A percentile compares a stretch with the other conserved stretches of the same genome.
These are phyloP conservation scores for Myriosclerotinia curreyana DNA, from an alignment of 2,329 filamentous ascomycete species.

Conservation along the genomic window DNA sequence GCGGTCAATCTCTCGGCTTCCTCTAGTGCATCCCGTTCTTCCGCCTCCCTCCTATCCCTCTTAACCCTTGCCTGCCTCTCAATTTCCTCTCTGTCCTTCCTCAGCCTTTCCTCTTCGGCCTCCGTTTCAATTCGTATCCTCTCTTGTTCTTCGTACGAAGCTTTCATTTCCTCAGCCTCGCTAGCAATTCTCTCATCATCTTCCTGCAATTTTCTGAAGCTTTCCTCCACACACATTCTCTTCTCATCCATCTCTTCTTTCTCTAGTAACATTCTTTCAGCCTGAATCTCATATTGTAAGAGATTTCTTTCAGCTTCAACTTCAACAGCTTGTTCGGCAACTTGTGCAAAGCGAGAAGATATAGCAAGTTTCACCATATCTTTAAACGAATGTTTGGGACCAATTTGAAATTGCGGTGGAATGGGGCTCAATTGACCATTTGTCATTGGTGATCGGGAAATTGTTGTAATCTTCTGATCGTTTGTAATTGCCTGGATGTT, in stretches of 20 bases:
- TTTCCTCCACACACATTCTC: slow-evolving; percentile 25
- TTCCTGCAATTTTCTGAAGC: slow-evolving; percentile 21
- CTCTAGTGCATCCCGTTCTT: slow-evolving; percentile 20
- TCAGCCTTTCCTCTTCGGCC: slow-evolving; percentile 15
- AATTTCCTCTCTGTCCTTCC: slow-evolving; percentile 18
- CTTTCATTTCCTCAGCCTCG: slow-evolving; percentile 26
- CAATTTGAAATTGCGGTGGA: slow-evolving; percentile 8
- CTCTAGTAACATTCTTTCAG: slow-evolving; percentile 23
- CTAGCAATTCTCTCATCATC: slow-evolving; percentile 24
- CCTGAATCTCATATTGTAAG: slow-evolving; percentile 24
- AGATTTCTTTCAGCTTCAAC: slow-evolving; percentile 21
- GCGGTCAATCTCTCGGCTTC: slow-evolving; percentile 24
- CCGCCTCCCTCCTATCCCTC: slow-evolving; percentile 15
- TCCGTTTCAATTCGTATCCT: slow-evolving; percentile 8
- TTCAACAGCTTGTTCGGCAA: slow-evolving; percentile 20
- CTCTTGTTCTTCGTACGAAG: slow-evolving; percentile 24
- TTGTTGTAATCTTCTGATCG: neutral
- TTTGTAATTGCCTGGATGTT: too few relatives aligned
- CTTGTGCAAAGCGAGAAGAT: slow-evolving; percentile 10
- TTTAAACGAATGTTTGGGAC: slow-evolving; percentile 19
- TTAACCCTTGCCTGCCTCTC: slow-evolving; percentile 17
- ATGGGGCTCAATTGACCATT: slow-evolving; percentile 4
- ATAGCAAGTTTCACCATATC: slow-evolving; percentile 10
- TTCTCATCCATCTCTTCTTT: slow-evolving; percentile 28
- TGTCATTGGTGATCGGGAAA: slow-evolving; percentile 6